Percentiles rank a stretch among this genome's conserved stretches.
phyloP scores from a whole-genome alignment of 106 monocot genomes.

The Dendrobium chrysotoxum region DNA sequence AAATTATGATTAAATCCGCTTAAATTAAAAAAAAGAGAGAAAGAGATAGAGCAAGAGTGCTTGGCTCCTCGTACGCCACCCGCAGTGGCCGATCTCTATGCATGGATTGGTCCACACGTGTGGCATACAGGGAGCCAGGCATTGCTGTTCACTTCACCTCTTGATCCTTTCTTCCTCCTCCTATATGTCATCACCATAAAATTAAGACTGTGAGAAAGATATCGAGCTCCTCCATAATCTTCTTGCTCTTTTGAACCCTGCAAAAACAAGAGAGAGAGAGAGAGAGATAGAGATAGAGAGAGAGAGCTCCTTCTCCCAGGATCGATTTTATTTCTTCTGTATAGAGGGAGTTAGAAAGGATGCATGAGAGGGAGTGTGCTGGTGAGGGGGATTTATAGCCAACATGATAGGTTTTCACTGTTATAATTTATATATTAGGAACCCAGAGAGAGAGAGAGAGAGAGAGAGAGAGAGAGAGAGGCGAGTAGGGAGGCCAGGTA shows the following conservation, averaged over 20 bases:
- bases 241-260: neutral
- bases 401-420: too few relatives aligned
- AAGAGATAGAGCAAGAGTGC: neutral
- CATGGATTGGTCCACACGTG: slow-evolving; percentile 12
- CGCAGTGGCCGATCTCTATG: neutral
- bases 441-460: neutral
- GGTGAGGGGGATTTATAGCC: too few relatives aligned
- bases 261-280: neutral
- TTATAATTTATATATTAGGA: too few relatives aligned
- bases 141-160: neutral
- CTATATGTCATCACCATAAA: too few relatives aligned
- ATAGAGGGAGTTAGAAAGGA: neutral
- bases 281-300: neutral
- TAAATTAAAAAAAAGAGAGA: neutral
- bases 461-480: neutral
- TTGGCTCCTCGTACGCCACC: slow-evolving; percentile 13
- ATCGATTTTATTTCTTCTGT: neutral
- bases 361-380: too few relatives aligned
- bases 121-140: slow-evolving; percentile 18
- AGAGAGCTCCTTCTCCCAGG: neutral
- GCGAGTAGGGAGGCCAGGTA: neutral
- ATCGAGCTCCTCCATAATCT: neutral
- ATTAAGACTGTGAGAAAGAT: too few relatives aligned
- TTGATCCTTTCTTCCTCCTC: neutral
- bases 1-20: too few relatives aligned